A percentile compares a stretch with the other conserved stretches of the same genome.
Conservation (phyloP, 1,284 basidiomycete species). For the Ustilago nuda region DNA sequence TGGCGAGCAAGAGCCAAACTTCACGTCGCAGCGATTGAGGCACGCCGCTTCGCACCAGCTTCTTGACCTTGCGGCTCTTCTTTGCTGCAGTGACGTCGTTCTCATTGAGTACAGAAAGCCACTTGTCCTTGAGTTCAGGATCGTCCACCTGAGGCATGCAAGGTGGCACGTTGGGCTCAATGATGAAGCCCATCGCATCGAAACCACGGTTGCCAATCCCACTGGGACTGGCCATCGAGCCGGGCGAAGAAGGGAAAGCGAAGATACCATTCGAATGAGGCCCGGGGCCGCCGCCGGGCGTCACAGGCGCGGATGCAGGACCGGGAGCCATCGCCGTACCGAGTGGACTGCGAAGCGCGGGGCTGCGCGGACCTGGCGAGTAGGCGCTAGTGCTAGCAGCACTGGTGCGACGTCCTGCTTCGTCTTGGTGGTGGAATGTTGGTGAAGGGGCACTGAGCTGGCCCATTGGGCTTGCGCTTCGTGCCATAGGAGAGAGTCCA, state of each 20-base stretch:
- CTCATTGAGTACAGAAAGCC: conserved; percentile 78
- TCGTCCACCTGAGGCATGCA: conserved; percentile 72
- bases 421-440: conserved; percentile 2
- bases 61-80: conserved; percentile 86
- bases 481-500: conserved; percentile 38
- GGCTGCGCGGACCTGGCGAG: conserved; percentile 37
- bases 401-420: conserved; percentile 24
- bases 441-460: conserved; percentile 39
- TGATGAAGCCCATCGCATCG: conserved; percentile 57
- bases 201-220: conserved; percentile 18
- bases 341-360: conserved; percentile 33
- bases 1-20: conserved; percentile 66
- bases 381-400: conserved; percentile 30
- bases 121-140: conserved; percentile 79
- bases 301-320: conserved; percentile 22
- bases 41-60: conserved; percentile 81
- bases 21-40: conserved; percentile 72
- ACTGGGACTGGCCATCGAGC: conserved; percentile 16
- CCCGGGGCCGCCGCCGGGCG: conserved; percentile 20
- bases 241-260: conserved; percentile 22
- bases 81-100: conserved; percentile 77
- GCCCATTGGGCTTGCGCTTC: conserved; percentile 42
- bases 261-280: conserved; percentile 13
- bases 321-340: conserved; percentile 17
- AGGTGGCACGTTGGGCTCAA: conserved; percentile 35